Evolutionary conservation across 1,284 basidiomycete species (phyloP).

Genomic region (Microbotryum lychnidis-dioicae): DNA sequence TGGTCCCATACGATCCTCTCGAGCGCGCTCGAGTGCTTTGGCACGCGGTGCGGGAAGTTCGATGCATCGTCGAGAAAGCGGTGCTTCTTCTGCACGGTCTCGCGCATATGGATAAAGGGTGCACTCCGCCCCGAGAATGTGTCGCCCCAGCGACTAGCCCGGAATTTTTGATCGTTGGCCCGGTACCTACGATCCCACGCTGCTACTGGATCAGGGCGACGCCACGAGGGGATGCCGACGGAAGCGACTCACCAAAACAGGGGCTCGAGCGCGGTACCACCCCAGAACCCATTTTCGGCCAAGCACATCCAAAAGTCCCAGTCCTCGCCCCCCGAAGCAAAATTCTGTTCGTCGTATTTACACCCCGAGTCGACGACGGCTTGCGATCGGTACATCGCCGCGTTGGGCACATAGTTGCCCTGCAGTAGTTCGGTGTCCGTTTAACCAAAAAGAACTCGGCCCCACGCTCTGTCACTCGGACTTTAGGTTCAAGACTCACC

Average conservation of each 20-base stretch:
- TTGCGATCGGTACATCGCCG: slow-evolving; percentile 21
- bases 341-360: slow-evolving; percentile 25
- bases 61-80: neutral
- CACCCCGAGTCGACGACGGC: slow-evolving; percentile 13
- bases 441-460: neutral
- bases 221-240: neutral
- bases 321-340: slow-evolving; percentile 29
- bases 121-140: slow-evolving; percentile 15
- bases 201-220: neutral
- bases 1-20: slow-evolving; percentile 23
- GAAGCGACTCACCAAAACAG: slow-evolving; percentile 23
- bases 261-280: slow-evolving; percentile 26
- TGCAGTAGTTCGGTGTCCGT: neutral
- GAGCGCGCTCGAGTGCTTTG: slow-evolving; percentile 14
- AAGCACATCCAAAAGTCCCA: slow-evolving; percentile 35
- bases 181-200: slow-evolving; percentile 21
- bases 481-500: neutral
- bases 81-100: slow-evolving; percentile 22
- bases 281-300: slow-evolving; percentile 28
- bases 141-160: slow-evolving; percentile 26
- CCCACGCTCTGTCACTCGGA: neutral
- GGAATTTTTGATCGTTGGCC: slow-evolving; percentile 23
- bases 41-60: slow-evolving; percentile 13
- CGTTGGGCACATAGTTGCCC: slow-evolving; percentile 30
- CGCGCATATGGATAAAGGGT: slow-evolving; percentile 17